Percentiles rank a stretch among this genome's conserved stretches.
Evolutionary conservation across 2,329 filamentous ascomycete genomes (phyloP).

Genomic region (Coniochaeta prunicola): DNA sequence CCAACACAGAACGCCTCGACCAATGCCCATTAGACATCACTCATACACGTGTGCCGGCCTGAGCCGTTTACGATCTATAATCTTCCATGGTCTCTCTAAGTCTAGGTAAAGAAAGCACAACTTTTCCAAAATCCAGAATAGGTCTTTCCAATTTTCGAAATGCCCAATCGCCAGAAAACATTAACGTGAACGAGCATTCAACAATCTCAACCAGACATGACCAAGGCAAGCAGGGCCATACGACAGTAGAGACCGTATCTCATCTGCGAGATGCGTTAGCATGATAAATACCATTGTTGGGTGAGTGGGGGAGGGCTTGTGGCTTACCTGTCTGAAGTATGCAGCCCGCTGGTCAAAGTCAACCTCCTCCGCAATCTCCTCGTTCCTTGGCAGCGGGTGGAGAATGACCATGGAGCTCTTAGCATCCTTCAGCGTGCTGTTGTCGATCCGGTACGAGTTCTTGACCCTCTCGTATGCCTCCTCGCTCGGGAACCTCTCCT

Average conservation of each 20-base stretch:
- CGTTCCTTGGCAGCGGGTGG: slow-evolving; percentile 90
- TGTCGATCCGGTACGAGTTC: slow-evolving; percentile 84
- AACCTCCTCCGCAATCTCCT: slow-evolving; percentile 90
- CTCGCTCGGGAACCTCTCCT: slow-evolving; percentile 82
- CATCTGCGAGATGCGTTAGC: slow-evolving; percentile 62
- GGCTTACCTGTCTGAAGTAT: slow-evolving; percentile 95
- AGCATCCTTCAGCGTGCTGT: slow-evolving; percentile 79
- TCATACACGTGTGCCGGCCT: background rate
- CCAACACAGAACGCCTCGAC: background rate
- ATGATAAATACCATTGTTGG: background rate
- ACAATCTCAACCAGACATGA: slow-evolving; percentile 52
- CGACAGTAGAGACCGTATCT: slow-evolving; percentile 94
- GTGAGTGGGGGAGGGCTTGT: background rate
- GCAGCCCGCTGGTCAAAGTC: slow-evolving; percentile 95
- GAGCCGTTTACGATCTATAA: slow-evolving; percentile 3
- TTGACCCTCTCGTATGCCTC: slow-evolving; percentile 81
- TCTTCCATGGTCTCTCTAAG: background rate
- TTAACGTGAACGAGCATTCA: background rate
- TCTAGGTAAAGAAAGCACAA: slow-evolving; percentile 1
- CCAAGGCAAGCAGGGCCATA: slow-evolving; percentile 92
- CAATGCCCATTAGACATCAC: slow-evolving; percentile 1
- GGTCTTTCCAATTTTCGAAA: background rate
- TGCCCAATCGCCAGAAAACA: background rate
- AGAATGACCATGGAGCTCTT: slow-evolving; percentile 92
- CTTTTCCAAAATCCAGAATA: background rate